Evolutionary conservation across 208 protist species (phyloP).

Genomic region (Tritrichomonas foetus): DNA sequence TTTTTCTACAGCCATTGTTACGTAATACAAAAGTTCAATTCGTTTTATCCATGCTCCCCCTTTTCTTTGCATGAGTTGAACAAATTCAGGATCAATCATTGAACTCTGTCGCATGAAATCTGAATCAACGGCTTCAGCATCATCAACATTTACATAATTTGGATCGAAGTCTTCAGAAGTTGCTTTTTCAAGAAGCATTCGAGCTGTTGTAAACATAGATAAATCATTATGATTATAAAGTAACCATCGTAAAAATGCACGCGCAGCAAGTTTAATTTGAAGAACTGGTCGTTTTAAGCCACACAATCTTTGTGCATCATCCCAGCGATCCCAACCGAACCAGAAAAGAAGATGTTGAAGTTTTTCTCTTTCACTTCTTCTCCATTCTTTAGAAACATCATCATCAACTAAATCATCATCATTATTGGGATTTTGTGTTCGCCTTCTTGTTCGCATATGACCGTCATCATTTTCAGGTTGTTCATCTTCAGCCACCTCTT

Average conservation of each 20-base stretch:
- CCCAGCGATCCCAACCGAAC: conserved; percentile 26
- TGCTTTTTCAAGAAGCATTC: conserved; percentile 20
- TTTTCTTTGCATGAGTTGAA: background rate
- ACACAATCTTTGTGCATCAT: background rate
- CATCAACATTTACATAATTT: background rate
- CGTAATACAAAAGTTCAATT: conserved; percentile 26
- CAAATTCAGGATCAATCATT: conserved; percentile 40
- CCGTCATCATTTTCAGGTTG: background rate
- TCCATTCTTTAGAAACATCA: background rate
- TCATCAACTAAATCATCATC: background rate
- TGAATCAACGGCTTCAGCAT: background rate
- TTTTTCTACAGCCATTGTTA: conserved; percentile 29
- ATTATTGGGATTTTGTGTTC: background rate
- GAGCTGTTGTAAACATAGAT: background rate
- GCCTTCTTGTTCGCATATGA: background rate
- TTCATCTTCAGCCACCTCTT: background rate
- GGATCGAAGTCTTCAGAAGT: conserved; percentile 5
- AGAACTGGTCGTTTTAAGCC: background rate
- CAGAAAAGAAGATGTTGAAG: background rate
- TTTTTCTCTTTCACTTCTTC: background rate
- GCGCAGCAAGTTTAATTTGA: background rate
- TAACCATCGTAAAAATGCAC: background rate
- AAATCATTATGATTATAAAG: background rate
- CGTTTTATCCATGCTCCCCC: conserved; percentile 28
- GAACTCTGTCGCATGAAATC: conserved; percentile 17